These are phyloP conservation scores for Aspergillus phoenicis DNA, from an alignment of 2,329 filamentous ascomycete genomes.

Conservation along the genomic window DNA sequence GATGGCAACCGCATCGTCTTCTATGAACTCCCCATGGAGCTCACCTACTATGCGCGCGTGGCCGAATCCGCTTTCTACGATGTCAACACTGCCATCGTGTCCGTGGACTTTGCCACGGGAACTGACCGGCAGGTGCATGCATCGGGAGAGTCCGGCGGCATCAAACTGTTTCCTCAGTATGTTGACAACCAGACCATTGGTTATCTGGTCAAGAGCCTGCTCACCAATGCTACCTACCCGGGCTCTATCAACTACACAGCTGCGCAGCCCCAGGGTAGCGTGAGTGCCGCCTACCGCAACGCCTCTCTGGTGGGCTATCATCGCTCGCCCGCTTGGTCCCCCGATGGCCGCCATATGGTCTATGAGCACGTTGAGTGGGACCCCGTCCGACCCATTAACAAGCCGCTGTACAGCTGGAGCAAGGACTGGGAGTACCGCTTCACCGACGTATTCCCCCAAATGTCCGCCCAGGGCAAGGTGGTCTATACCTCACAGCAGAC, in stretches of 20 bases:
- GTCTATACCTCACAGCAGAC: slow-evolving; percentile 32
- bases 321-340: slow-evolving; percentile 37
- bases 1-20: slow-evolving; percentile 42
- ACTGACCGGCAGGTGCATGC: slow-evolving; percentile 21
- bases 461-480: neutral
- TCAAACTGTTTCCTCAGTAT: neutral
- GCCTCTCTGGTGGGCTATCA: neutral
- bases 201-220: neutral
- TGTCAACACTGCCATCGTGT: slow-evolving; percentile 2
- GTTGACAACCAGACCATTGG: neutral
- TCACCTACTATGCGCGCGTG: slow-evolving; percentile 43
- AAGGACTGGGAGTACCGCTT: slow-evolving; percentile 47
- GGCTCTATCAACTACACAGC: neutral
- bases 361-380: slow-evolving; percentile 31
- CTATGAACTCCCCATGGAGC: slow-evolving; percentile 44
- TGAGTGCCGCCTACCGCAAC: neutral
- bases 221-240: slow-evolving; percentile 2
- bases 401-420: slow-evolving; percentile 43
- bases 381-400: slow-evolving; percentile 27
- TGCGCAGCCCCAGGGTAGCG: neutral
- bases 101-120: slow-evolving; percentile 45
- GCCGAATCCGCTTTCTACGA: slow-evolving; percentile 21
- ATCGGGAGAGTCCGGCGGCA: neutral
- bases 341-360: slow-evolving; percentile 31
- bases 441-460: slow-evolving; percentile 47